phyloP scores from a whole-genome alignment of 2,329 filamentous ascomycete genomes.

The Aspergillus ruber region DNA sequence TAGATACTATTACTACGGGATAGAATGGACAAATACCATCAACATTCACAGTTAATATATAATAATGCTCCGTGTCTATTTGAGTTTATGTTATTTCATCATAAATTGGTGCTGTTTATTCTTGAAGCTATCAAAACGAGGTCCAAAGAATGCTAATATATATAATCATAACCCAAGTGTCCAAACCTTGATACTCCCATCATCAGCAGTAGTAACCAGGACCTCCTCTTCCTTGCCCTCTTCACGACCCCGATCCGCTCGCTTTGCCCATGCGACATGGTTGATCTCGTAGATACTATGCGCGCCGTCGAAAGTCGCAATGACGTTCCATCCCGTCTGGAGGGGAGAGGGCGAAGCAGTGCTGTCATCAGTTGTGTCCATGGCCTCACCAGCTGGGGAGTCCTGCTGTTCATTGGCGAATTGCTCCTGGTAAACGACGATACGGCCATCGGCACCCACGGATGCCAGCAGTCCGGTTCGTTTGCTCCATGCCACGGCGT shows the following conservation, averaged over 20 bases:
- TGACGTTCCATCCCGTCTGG: constrained; percentile 60
- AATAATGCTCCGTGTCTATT: not conserved
- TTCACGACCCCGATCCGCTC: constrained; percentile 60
- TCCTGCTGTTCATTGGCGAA: constrained; percentile 22
- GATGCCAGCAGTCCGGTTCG: constrained; percentile 74
- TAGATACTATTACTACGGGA: not conserved
- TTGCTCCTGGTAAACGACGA: constrained; percentile 70
- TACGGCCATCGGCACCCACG: constrained; percentile 75
- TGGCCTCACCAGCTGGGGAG: constrained; percentile 8
- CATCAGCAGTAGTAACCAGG: constrained; percentile 84
- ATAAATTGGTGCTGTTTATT: not conserved
- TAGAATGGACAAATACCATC: not conserved
- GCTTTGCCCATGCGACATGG: constrained; percentile 77
- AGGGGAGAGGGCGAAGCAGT: constrained; percentile 19
- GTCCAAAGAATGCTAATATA: not conserved
- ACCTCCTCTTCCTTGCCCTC: constrained; percentile 63
- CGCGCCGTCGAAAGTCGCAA: constrained; percentile 63
- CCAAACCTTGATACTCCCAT: constrained; percentile 84
- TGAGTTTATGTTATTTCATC: not conserved
- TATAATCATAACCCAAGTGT: constrained; percentile 37
- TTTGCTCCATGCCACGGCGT: constrained; percentile 77
- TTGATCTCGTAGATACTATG: constrained; percentile 95
- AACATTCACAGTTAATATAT: not conserved
- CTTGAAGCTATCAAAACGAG: not conserved
- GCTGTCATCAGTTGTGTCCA: constrained; percentile 17